A percentile compares a stretch with the other conserved stretches of the same genome.
phyloP scores from a whole-genome alignment of 108 stramenopile species.

The Mediolabrus comicus region DNA sequence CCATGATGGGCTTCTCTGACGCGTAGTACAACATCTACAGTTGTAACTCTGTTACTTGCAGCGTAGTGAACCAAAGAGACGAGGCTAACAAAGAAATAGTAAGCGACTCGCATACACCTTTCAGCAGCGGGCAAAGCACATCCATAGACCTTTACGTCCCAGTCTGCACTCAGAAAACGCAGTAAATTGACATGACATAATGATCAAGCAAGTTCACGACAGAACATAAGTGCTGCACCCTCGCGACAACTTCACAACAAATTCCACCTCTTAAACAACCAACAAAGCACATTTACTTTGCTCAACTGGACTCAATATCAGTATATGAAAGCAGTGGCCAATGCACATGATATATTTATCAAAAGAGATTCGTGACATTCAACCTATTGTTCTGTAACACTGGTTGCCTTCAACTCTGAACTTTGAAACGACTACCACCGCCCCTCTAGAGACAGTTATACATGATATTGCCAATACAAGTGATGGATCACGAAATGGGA shows the following conservation, averaged over 20 bases:
- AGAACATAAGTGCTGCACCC: background rate
- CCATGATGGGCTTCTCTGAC: too few species aligned
- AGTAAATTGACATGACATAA: conserved; percentile 1
- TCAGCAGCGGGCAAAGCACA: background rate
- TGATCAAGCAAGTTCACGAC: conserved; percentile 1
- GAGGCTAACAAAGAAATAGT: too few species aligned
- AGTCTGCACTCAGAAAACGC: background rate
- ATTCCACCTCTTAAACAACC: background rate
- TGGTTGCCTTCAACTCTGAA: too few species aligned
- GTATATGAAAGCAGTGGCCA: too few species aligned
- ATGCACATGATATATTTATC: too few species aligned
- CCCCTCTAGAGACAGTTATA: background rate
- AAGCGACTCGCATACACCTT: too few species aligned
- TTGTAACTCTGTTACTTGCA: too few species aligned
- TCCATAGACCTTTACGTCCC: background rate
- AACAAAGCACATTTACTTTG: background rate
- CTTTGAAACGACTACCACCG: too few species aligned
- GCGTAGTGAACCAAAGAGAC: too few species aligned
- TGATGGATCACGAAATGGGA: background rate
- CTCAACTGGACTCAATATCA: background rate
- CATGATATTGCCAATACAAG: background rate
- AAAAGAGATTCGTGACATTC: background rate
- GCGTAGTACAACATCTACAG: too few species aligned
- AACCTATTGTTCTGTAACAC: background rate
- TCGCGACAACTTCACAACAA: background rate